Base-by-base conservation (phyloP, 2,329 filamentous ascomycete genomes). In the Sclerotinia nivalis region DNA sequence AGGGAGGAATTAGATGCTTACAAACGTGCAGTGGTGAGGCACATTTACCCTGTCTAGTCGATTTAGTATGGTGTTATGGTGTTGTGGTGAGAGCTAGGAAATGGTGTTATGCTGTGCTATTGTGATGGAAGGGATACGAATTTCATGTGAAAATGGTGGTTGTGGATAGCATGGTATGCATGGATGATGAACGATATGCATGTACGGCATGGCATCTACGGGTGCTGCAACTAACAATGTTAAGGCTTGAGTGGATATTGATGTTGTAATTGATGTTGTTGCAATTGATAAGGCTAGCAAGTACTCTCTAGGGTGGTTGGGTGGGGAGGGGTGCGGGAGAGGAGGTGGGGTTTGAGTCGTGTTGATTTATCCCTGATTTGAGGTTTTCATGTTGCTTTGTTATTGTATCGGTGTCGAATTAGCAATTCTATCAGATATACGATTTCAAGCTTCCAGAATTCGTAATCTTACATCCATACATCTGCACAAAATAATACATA, bases 1-100 rank as follows among this genome's bases (percentile, higher is more conserved):
- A 61, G 45, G 22, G 22, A 22, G 43, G 28, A 49, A 34, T 49
- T 31, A 13, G 25, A 47, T 61, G 59, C 59, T 61, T 34, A 47
- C 43, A 61, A 49, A 43, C 47, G 59, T 47, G 43, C 40, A 47
- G 40, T 31, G 25, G 28, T 58, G n/a, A n/a, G 34, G 55, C 55
- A 22, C 22, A n/a, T n/a, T 58, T 40, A 40, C 55, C 31, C 55
- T 58, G 55, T 58, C 55, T 58, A 40, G 55, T 58, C 37, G 22
- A 4, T 58, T 58, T 58, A 58, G 55, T 34, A 34, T 18, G 55
- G 55, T 58, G 34, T 58, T 34, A 34, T 18, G 55, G 55, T 58
- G 34, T 58, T 58, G 55, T 40, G 34, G 34, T 58, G 34, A 31
- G n/a, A 25, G 34, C 55, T 58, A 58, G 22, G 55, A n/a, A 10